A percentile compares a stretch with the other conserved stretches of the same genome.
phyloP scores from a whole-genome alignment of 2,329 filamentous ascomycete genomes.

The Aspergillus glaucus region DNA sequence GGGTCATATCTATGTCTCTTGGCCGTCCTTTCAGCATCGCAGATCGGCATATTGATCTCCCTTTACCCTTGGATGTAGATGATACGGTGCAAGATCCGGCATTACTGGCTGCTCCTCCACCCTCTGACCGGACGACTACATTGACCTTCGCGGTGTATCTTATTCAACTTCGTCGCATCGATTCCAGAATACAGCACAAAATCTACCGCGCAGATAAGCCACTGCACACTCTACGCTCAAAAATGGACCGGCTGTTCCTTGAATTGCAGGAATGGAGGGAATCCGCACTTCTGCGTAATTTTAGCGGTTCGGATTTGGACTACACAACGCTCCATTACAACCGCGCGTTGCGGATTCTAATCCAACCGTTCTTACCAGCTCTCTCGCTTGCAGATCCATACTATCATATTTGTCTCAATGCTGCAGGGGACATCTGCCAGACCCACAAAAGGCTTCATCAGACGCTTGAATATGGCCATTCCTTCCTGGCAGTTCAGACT shows the following conservation, averaged over 20 bases:
- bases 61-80: slow-evolving; percentile 41
- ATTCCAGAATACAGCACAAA: slow-evolving; percentile 48
- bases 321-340: slow-evolving; percentile 48
- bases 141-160: slow-evolving; percentile 41
- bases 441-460: slow-evolving; percentile 33
- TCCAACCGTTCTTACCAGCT: slow-evolving; percentile 47
- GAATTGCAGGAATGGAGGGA: slow-evolving; percentile 45
- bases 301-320: slow-evolving; percentile 36
- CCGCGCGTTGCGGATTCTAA: slow-evolving; percentile 44
- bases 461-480: slow-evolving; percentile 34
- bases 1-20: slow-evolving; percentile 46
- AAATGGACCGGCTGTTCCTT: slow-evolving; percentile 42
- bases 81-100: slow-evolving; percentile 36
- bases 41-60: slow-evolving; percentile 47
- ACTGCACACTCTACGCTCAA: slow-evolving; percentile 39
- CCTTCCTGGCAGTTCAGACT: slow-evolving; percentile 34
- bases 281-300: slow-evolving; percentile 25
- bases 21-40: slow-evolving; percentile 47
- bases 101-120: slow-evolving; percentile 23
- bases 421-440: slow-evolving; percentile 33
- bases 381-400: slow-evolving; percentile 43
- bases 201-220: slow-evolving; percentile 47
- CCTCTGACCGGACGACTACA: slow-evolving; percentile 24
- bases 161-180: slow-evolving; percentile 42
- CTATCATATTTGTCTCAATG: slow-evolving; percentile 37